Percentiles rank a stretch among this genome's conserved stretches.
phyloP scores from a whole-genome alignment of 306 rosid genomes.

The Inga oerstediana region DNA sequence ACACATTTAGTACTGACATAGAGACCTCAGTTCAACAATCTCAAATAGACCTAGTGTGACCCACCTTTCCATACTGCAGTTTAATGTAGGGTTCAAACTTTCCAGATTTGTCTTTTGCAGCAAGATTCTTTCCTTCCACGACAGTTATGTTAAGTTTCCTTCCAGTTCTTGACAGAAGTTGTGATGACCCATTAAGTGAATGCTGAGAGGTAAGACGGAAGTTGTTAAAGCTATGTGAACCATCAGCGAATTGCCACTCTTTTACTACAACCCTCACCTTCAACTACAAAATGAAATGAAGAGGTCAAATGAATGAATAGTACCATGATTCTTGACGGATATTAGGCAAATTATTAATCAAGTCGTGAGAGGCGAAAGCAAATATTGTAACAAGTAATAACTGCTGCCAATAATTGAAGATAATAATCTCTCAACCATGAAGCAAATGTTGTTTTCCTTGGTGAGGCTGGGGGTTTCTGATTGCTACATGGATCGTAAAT shows the following conservation, averaged over 20 bases:
- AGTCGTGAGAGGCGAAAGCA: too few species aligned
- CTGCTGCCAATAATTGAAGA: too few species aligned
- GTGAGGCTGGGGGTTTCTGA: neutral
- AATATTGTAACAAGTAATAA: neutral
- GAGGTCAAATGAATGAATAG: neutral
- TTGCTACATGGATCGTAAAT: neutral
- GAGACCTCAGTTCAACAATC: slow-evolving; percentile 17
- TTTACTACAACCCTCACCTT: slow-evolving; percentile 64
- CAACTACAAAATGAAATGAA: slow-evolving; percentile 51
- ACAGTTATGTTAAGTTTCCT: slow-evolving; percentile 68
- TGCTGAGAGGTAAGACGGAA: slow-evolving; percentile 38
- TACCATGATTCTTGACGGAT: too few species aligned
- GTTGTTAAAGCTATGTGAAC: slow-evolving; percentile 63
- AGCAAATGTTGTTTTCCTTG: slow-evolving; percentile 7
- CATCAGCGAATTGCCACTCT: slow-evolving; percentile 90
- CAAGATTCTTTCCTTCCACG: slow-evolving; percentile 69
- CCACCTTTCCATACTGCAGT: slow-evolving; percentile 82
- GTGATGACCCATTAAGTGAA: slow-evolving; percentile 60
- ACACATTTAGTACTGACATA: slow-evolving; percentile 2
- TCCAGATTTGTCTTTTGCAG: slow-evolving; percentile 60
- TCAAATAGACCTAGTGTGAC: slow-evolving; percentile 10
- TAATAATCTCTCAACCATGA: slow-evolving; percentile 1
- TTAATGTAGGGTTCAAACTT: slow-evolving; percentile 60
- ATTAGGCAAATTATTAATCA: too few species aligned
- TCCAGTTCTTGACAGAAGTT: slow-evolving; percentile 59